Evolutionary conservation across 2,329 filamentous ascomycete genomes (phyloP).

Genomic region (Aspergillus pseudoterreus): DNA sequence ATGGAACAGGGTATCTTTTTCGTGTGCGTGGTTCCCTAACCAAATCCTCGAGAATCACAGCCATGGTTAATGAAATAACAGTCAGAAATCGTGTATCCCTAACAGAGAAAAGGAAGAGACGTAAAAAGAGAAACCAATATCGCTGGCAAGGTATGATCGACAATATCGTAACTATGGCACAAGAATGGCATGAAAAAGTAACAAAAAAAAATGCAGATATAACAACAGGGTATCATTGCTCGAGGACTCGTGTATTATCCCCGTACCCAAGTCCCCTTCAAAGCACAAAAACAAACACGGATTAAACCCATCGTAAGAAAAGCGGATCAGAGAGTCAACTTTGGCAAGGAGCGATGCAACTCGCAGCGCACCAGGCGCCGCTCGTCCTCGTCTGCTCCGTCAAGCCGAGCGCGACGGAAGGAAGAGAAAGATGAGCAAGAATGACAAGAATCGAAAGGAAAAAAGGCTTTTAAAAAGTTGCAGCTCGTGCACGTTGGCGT

Average conservation of each 20-base stretch:
- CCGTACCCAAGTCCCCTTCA: constrained; percentile 33
- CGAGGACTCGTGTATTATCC: constrained; percentile 41
- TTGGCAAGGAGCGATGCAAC: background rate
- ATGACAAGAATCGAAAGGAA: background rate
- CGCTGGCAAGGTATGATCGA: background rate
- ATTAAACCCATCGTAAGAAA: constrained; percentile 4
- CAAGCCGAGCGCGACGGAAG: constrained; percentile 8
- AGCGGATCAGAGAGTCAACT: background rate
- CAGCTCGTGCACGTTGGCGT: constrained; percentile 19
- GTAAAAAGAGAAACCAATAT: background rate
- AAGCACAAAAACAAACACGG: constrained; percentile 7
- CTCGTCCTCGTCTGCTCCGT: background rate
- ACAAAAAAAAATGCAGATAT: constrained; percentile 16
- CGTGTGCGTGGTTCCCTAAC: constrained; percentile 24
- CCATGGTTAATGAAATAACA: constrained; percentile 9
- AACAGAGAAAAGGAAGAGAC: background rate
- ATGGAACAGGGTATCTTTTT: constrained; percentile 25
- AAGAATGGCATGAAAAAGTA: constrained; percentile 9
- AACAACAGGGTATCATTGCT: constrained; percentile 38
- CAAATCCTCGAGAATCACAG: constrained; percentile 10
- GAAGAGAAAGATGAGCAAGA: constrained; percentile 9
- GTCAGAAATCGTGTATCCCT: constrained; percentile 12
- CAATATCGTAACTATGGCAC: constrained; percentile 22
- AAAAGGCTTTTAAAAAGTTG: background rate
- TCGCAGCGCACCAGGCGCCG: constrained; percentile 19